Base-by-base conservation (phyloP, 176 grass and related monocot species). In the Alloteropsis semialata region DNA sequence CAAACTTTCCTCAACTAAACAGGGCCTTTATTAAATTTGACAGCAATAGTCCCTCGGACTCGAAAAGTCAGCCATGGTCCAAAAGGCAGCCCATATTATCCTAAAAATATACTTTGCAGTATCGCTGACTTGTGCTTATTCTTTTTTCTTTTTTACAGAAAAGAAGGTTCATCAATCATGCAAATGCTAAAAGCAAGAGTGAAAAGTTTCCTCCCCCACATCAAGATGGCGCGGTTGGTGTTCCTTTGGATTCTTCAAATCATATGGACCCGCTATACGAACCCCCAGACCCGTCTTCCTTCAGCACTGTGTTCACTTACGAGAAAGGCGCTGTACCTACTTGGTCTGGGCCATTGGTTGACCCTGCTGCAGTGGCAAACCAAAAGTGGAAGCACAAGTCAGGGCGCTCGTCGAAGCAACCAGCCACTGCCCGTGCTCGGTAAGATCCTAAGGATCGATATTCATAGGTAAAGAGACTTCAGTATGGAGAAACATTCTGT, bases 121-220 rank as follows among this genome's bases (percentile, higher is more conserved):
- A 54, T 49, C 11, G 16, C 77, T 85, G 61, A 89, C 8, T 71
- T 56, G 8, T 53, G 63, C 41, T 19, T 67, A 30, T 72, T 53
- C 12, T 49, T 48, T 72, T 36, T 66, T 72, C 29, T 66, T 36
- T 71, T 51, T 73, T 81, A 77, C 90, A 95, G 90, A 92, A 86
- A 85, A 85, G 93, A 69, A 87, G 88, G 69, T 57, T 95, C 51
- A 81, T 90, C 46, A 82, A 75, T 58, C 90, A 90, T 51, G 85
- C 90, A 68, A 92, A 88, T 69, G 93, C 80, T 5, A 95, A 95
- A 82, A 92, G 93, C 82, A 95, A 95, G 85, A 95, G 93, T 2
- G 93, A 95, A 73, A 95, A 95, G 80, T 95, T 95, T 51, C 93
- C 93, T 65, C 93, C 93, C 51, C 93, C 93, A 37, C 93, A 95